Percentiles rank a stretch among this genome's conserved stretches.
phyloP scores from a whole-genome alignment of 352 stramenopile genomes.

The Pythium sukuiense region DNA sequence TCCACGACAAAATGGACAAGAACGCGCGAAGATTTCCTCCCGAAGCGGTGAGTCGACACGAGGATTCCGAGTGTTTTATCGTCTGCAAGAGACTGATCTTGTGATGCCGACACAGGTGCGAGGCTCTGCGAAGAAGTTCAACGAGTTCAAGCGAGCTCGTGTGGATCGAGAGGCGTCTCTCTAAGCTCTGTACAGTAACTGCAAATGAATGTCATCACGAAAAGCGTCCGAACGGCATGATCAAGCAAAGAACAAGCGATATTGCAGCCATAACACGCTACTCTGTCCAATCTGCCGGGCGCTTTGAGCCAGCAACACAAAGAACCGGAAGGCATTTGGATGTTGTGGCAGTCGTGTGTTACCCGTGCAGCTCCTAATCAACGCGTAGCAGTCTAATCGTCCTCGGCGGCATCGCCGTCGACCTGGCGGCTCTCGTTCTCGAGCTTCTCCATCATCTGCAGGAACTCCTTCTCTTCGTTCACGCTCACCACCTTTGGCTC shows the following conservation, averaged over 20 bases:
- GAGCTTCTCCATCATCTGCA: slow-evolving; percentile 99
- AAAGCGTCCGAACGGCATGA: neutral
- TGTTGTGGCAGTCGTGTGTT: slow-evolving; percentile 1
- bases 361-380: slow-evolving; percentile 16
- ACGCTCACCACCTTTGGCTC: slow-evolving; percentile 98
- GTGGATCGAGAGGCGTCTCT: slow-evolving; percentile 46
- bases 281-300: slow-evolving; percentile 15
- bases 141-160: slow-evolving; percentile 72
- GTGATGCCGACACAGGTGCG: slow-evolving; percentile 32
- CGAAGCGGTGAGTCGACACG: slow-evolving; percentile 27
- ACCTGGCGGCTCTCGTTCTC: slow-evolving; percentile 98
- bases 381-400: slow-evolving; percentile 47
- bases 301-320: neutral
- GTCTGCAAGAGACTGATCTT: neutral
- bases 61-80: neutral
- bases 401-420: slow-evolving; percentile 97
- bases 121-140: slow-evolving; percentile 80
- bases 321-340: neutral
- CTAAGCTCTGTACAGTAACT: slow-evolving; percentile 16
- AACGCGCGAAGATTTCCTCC: slow-evolving; percentile 87
- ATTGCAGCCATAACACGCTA: slow-evolving; percentile 13
- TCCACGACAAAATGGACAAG: slow-evolving; percentile 93
- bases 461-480: slow-evolving; percentile 98
- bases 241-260: slow-evolving; percentile 8
- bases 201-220: slow-evolving; percentile 1